phyloP scores from a whole-genome alignment of 2,329 filamentous ascomycete genomes.

The Penicillium capsulatum region DNA sequence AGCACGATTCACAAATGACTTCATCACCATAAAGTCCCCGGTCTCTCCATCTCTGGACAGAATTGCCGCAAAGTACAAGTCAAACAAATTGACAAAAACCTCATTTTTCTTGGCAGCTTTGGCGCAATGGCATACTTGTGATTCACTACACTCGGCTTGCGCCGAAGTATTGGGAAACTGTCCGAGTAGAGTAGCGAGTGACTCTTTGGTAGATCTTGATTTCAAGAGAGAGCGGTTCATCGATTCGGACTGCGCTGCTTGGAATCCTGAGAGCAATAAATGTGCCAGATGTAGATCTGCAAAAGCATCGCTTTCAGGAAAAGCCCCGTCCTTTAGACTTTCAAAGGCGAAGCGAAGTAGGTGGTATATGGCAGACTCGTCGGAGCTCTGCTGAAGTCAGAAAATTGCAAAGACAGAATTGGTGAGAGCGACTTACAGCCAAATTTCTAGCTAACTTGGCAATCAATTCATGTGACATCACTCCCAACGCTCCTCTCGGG shows the following conservation, averaged over 20 bases:
- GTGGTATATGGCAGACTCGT: constrained; percentile 19
- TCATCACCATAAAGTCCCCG: constrained; percentile 14
- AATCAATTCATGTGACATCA: constrained; percentile 22
- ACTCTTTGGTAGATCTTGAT: constrained; percentile 12
- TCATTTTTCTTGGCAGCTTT: constrained; percentile 21
- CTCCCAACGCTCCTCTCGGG: constrained; percentile 17
- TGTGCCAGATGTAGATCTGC: constrained; percentile 21
- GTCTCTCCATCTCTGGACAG: constrained; percentile 9
- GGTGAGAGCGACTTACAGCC: constrained; percentile 32
- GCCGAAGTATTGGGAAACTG: constrained; percentile 19
- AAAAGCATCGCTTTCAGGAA: constrained; percentile 6
- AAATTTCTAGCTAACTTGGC: constrained; percentile 35
- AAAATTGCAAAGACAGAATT: neutral
- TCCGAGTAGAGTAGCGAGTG: constrained; percentile 16
- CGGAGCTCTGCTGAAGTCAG: constrained; percentile 15
- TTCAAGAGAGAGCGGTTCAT: constrained; percentile 10
- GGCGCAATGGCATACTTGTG: constrained; percentile 18
- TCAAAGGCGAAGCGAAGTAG: constrained; percentile 24
- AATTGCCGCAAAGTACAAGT: constrained; percentile 22
- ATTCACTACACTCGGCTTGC: constrained; percentile 18
- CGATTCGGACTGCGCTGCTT: constrained; percentile 9
- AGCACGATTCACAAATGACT: constrained; percentile 19
- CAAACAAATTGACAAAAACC: constrained; percentile 24
- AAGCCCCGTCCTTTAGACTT: constrained; percentile 13
- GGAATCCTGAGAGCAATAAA: constrained; percentile 24